phyloP scores from a whole-genome alignment of 73 alveolate genomes.

The Paramecium octaurelia region DNA sequence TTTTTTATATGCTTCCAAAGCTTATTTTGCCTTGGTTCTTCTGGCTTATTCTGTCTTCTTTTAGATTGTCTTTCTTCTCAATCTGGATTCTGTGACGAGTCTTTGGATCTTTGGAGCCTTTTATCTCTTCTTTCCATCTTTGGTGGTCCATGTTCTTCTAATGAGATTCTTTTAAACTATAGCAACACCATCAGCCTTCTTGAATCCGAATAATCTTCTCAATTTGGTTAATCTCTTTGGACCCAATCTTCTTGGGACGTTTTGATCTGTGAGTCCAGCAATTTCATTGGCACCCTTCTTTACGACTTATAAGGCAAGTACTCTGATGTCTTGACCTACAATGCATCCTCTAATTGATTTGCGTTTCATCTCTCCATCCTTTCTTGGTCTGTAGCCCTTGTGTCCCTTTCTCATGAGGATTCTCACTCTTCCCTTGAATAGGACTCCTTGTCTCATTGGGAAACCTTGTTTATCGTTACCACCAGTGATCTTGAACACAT shows the following conservation, averaged over 20 bases:
- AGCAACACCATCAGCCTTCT: slow-evolving; percentile 76
- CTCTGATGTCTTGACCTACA: slow-evolving; percentile 91
- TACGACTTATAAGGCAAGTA: slow-evolving; percentile 79
- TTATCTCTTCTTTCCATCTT: slow-evolving; percentile 68
- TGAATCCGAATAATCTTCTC: slow-evolving; percentile 88
- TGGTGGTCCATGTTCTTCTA: slow-evolving; percentile 75
- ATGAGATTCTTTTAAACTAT: slow-evolving; percentile 73
- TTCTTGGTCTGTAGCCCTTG: slow-evolving; percentile 88
- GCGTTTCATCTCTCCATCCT: slow-evolving; percentile 91
- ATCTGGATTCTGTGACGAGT: slow-evolving; percentile 83
- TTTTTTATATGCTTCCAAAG: slow-evolving; percentile 46
- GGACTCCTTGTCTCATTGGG: slow-evolving; percentile 96
- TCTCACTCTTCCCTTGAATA: slow-evolving; percentile 84
- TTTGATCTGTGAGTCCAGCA: slow-evolving; percentile 88
- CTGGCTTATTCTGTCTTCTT: slow-evolving; percentile 64
- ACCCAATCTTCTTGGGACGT: slow-evolving; percentile 92
- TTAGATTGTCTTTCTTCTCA: slow-evolving; percentile 79
- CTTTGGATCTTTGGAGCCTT: slow-evolving; percentile 80
- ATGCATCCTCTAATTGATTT: slow-evolving; percentile 95
- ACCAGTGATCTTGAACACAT: slow-evolving; percentile 89
- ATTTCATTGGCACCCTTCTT: slow-evolving; percentile 92
- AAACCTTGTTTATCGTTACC: slow-evolving; percentile 95
- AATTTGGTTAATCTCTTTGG: slow-evolving; percentile 94
- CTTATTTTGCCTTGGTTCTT: slow-evolving; percentile 53
- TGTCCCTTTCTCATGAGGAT: slow-evolving; percentile 85